Percentiles rank a stretch among this genome's conserved stretches.
phyloP scores from a whole-genome alignment of 306 rosid genomes.

The Acacia confusa region DNA sequence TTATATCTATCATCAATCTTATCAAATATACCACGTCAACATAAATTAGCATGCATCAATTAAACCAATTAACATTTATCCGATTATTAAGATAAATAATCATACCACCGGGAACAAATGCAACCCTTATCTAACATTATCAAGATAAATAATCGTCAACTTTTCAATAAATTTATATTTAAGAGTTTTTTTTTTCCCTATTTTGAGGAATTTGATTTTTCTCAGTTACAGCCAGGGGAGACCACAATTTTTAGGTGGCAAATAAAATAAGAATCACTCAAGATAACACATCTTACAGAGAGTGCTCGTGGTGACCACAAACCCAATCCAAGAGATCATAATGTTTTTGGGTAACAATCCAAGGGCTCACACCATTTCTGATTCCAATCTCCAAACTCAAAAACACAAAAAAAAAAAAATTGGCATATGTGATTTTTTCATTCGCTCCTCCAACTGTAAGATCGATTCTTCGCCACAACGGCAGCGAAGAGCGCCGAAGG shows the following conservation, averaged over 20 bases:
- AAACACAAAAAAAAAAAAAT: background rate
- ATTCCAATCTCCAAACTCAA: background rate
- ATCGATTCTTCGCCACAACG: background rate
- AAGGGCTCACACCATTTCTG: background rate
- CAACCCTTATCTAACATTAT: no score
- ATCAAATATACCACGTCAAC: no score
- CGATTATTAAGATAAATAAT: no score
- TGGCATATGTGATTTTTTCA: background rate
- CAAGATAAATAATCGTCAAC: background rate
- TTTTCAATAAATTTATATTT: background rate
- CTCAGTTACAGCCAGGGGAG: background rate
- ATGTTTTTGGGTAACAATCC: background rate
- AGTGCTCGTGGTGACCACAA: constrained; percentile 48
- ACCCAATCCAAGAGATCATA: background rate
- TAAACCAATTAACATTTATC: no score
- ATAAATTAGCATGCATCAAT: no score
- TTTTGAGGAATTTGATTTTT: background rate
- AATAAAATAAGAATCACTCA: constrained; percentile 26
- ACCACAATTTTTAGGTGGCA: background rate
- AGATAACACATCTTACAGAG: constrained; percentile 75
- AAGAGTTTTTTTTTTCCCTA: no score
- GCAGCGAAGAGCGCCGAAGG: background rate
- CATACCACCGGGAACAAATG: no score
- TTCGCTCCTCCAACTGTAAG: background rate
- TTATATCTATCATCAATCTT: no score